These are phyloP conservation scores for Cryptomeria japonica DNA, from an alignment of 75 land plant genomes.

Conservation along the genomic window DNA sequence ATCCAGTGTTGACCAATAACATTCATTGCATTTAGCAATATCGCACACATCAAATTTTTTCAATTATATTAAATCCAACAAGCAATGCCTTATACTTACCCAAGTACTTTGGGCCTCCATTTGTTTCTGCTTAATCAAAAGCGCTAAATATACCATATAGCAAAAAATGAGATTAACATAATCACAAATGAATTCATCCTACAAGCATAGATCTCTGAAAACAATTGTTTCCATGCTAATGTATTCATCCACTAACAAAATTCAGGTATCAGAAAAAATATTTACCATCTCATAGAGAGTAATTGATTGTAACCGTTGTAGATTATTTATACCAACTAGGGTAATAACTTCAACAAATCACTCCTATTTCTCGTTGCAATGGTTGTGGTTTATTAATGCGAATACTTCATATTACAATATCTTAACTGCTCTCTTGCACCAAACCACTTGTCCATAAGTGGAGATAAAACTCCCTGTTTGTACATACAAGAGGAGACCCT, in stretches of 20 bases:
- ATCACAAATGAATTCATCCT: not conserved
- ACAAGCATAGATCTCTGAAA: not conserved
- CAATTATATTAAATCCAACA: no score
- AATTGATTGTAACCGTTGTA: not conserved
- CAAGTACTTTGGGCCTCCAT: not conserved
- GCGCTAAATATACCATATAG: not conserved
- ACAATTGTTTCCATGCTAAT: not conserved
- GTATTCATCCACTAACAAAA: not conserved
- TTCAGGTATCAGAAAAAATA: not conserved
- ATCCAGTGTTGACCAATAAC: not conserved
- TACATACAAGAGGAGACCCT: not conserved
- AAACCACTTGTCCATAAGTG: not conserved
- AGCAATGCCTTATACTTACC: not conserved
- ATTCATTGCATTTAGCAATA: not conserved
- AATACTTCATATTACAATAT: not conserved
- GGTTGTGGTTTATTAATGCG: not conserved
- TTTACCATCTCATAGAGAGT: not conserved
- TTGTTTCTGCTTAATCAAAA: not conserved
- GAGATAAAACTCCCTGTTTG: slow-evolving; percentile 1
- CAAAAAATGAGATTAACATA: not conserved
- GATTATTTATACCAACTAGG: not conserved
- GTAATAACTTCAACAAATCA: no score
- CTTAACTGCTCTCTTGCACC: not conserved
- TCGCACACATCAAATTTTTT: not conserved
- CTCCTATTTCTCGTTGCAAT: not conserved